These are phyloP conservation scores for Gentiana dahurica DNA, from an alignment of 257 asterid species.

Conservation along the genomic window DNA sequence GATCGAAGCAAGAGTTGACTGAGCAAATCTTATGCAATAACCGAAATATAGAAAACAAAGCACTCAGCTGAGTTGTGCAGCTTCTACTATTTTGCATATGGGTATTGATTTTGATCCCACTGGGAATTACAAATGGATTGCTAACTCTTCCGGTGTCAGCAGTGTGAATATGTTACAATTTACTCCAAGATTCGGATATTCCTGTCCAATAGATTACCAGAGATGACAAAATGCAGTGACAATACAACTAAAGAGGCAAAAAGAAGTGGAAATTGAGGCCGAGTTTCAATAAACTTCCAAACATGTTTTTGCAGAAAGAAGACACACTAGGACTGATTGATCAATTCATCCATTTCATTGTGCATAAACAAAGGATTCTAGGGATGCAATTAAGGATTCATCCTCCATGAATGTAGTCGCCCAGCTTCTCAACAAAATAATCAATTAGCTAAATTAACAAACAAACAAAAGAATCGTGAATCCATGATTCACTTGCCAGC, in stretches of 20 bases:
- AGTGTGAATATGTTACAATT: no score
- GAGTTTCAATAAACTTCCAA: not conserved
- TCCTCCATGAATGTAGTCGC: not conserved
- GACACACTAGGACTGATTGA: not conserved
- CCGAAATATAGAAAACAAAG: not conserved
- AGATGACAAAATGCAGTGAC: no score
- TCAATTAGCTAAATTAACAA: not conserved
- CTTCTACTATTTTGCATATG: no score
- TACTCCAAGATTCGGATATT: no score
- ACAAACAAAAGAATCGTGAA: no score
- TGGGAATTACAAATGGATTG: no score
- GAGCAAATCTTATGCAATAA: not conserved
- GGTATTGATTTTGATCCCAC: no score
- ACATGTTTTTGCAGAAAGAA: not conserved
- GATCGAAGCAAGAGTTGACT: not conserved
- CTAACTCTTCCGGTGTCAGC: no score
- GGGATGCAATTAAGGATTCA: not conserved
- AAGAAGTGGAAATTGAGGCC: no score
- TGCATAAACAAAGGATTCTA: not conserved
- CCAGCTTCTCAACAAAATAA: not conserved
- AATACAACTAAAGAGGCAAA: no score
- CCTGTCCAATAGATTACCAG: no score
- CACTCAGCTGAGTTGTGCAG: not conserved
- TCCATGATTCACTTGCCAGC: not conserved
- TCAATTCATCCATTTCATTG: not conserved